Evolutionary conservation across 129 eudicot species (phyloP).

Genomic region (Saussurea involucrata): DNA sequence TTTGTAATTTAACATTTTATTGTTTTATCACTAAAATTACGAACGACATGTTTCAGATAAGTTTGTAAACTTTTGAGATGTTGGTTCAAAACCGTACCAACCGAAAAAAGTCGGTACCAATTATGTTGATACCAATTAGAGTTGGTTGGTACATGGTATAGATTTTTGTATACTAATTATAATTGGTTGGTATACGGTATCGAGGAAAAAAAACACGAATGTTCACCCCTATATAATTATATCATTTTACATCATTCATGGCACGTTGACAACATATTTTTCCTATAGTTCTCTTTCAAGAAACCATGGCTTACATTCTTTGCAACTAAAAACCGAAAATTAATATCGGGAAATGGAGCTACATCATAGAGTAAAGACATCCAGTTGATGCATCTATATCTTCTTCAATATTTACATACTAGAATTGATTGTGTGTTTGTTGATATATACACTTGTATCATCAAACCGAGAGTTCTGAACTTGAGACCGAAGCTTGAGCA

Average conservation of each 20-base stretch:
- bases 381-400: constrained; percentile 20
- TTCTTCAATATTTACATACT: constrained; percentile 33
- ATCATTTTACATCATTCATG: neutral
- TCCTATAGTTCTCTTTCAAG: neutral
- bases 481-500: constrained; percentile 23
- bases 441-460: constrained; percentile 27
- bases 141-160: too few species aligned
- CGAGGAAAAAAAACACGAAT: too few species aligned
- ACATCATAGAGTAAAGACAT: constrained; percentile 3
- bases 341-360: neutral
- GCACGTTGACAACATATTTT: neutral
- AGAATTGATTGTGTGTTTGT: constrained; percentile 1
- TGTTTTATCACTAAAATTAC: too few species aligned
- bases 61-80: too few species aligned
- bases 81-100: too few species aligned
- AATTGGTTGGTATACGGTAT: too few species aligned
- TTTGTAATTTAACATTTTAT: too few species aligned
- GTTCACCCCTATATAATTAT: too few species aligned
- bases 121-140: too few species aligned
- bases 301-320: neutral
- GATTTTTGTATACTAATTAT: too few species aligned
- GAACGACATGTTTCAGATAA: too few species aligned
- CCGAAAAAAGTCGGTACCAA: too few species aligned
- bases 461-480: constrained; percentile 30
- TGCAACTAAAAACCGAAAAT: neutral